Evolutionary conservation across 352 stramenopile genomes (phyloP).

Genomic region (Phytophthora nicotianae): DNA sequence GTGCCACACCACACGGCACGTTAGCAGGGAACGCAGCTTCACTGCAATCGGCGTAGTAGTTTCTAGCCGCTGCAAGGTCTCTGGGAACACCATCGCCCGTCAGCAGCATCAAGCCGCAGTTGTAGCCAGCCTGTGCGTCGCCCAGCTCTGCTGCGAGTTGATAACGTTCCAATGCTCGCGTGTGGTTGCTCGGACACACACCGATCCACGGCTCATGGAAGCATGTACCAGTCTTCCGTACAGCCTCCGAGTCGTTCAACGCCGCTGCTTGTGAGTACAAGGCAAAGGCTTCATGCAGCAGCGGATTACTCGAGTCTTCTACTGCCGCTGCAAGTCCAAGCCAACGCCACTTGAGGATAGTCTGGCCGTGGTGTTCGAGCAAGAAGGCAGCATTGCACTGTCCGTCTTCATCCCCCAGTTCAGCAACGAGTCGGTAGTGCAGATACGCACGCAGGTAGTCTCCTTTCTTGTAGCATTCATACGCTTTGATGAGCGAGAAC

Average conservation of each 20-base stretch:
- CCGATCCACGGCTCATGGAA: slow-evolving; percentile 65
- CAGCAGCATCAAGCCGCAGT: slow-evolving; percentile 62
- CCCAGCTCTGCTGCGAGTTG: slow-evolving; percentile 54
- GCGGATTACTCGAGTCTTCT: slow-evolving; percentile 9
- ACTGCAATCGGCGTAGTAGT: slow-evolving; percentile 59
- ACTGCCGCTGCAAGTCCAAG: slow-evolving; percentile 19
- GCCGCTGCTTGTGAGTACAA: slow-evolving; percentile 59
- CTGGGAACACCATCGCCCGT: slow-evolving; percentile 49
- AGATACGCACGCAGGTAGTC: slow-evolving; percentile 74
- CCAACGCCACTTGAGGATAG: slow-evolving; percentile 44
- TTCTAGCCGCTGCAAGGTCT: slow-evolving; percentile 48
- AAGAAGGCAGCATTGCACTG: slow-evolving; percentile 76
- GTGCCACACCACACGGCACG: slow-evolving; percentile 57
- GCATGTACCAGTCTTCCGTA: slow-evolving; percentile 70
- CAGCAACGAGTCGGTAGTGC: slow-evolving; percentile 65
- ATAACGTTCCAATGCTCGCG: slow-evolving; percentile 60
- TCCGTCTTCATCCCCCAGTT: slow-evolving; percentile 70
- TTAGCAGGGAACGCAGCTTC: slow-evolving; percentile 63
- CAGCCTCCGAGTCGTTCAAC: slow-evolving; percentile 74
- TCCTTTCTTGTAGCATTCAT: slow-evolving; percentile 63
- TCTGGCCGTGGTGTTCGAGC: slow-evolving; percentile 59
- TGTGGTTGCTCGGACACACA: slow-evolving; percentile 59
- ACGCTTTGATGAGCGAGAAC: slow-evolving; percentile 72
- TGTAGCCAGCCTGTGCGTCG: slow-evolving; percentile 68
- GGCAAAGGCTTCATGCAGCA: slow-evolving; percentile 50